A percentile compares a stretch with the other conserved stretches of the same genome.
phyloP scores from a whole-genome alignment of 2,329 filamentous ascomycete genomes.

The Periconia macrospinosa region DNA sequence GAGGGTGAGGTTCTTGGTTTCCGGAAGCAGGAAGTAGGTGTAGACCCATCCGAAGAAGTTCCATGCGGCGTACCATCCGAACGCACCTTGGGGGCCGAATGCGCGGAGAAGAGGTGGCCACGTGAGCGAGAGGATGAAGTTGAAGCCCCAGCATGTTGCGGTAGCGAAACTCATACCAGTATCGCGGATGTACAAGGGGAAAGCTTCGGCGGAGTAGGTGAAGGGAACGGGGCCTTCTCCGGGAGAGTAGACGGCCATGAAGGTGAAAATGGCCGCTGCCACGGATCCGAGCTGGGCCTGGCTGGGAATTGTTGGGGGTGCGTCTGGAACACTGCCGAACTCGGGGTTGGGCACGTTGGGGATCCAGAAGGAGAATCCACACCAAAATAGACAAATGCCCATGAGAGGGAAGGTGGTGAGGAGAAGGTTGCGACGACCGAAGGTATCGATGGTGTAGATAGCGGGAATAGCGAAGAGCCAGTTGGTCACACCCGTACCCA shows the following conservation, averaged over 20 bases:
- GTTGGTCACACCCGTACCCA: constrained; percentile 51
- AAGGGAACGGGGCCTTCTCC: constrained; percentile 35
- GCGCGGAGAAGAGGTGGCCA: constrained; percentile 55
- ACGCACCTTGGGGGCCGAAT: constrained; percentile 56
- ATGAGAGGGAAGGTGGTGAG: constrained; percentile 53
- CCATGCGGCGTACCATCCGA: constrained; percentile 60
- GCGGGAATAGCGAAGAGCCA: constrained; percentile 51
- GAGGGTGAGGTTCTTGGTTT: constrained; percentile 34
- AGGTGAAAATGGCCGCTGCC: constrained; percentile 51
- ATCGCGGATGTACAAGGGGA: constrained; percentile 50
- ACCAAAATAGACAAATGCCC: constrained; percentile 42
- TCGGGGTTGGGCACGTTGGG: constrained; percentile 13
- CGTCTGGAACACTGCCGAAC: background rate
- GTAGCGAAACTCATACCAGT: constrained; percentile 49
- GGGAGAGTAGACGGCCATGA: constrained; percentile 50
- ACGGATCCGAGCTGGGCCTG: constrained; percentile 35
- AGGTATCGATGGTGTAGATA: constrained; percentile 49
- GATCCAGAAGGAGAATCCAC: constrained; percentile 32
- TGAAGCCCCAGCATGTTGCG: constrained; percentile 61
- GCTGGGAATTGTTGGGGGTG: constrained; percentile 2
- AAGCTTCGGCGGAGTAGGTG: constrained; percentile 48
- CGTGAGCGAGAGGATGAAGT: constrained; percentile 56
- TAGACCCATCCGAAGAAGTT: constrained; percentile 57
- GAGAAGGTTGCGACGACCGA: constrained; percentile 48
- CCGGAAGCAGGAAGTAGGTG: constrained; percentile 31